Evolutionary conservation across 805 yeast species (phyloP).

Genomic region (Metschnikowia vanudenii): DNA sequence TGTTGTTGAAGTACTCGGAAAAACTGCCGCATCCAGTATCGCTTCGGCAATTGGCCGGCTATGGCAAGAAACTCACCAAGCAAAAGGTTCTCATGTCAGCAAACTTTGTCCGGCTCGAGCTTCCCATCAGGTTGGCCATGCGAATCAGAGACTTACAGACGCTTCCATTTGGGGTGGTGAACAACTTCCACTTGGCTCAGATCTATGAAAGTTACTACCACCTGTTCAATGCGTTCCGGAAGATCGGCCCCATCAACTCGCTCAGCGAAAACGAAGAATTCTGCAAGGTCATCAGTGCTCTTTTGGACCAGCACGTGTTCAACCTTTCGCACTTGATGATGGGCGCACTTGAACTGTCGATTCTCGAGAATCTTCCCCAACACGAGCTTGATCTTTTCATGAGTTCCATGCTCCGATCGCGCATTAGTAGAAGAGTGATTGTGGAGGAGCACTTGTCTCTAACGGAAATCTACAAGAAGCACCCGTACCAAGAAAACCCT

Average conservation of each 20-base stretch:
- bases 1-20: slow-evolving; percentile 59
- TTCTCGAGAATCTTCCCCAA: slow-evolving; percentile 56
- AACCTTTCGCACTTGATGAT: slow-evolving; percentile 86
- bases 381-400: slow-evolving; percentile 67
- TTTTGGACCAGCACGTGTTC: slow-evolving; percentile 75
- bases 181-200: slow-evolving; percentile 80
- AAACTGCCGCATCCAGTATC: slow-evolving; percentile 86
- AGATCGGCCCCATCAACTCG: slow-evolving; percentile 62
- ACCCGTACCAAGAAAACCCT: slow-evolving; percentile 48
- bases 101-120: slow-evolving; percentile 80
- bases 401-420: slow-evolving; percentile 74
- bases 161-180: slow-evolving; percentile 79
- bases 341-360: slow-evolving; percentile 85
- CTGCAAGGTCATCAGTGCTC: slow-evolving; percentile 58
- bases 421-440: slow-evolving; percentile 86
- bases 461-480: slow-evolving; percentile 56
- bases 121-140: slow-evolving; percentile 81
- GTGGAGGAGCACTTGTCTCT: slow-evolving; percentile 89
- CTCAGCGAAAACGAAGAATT: slow-evolving; percentile 75
- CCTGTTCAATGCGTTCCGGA: slow-evolving; percentile 83
- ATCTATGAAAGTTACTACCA: slow-evolving; percentile 88
- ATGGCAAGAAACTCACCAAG: slow-evolving; percentile 73
- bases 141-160: slow-evolving; percentile 76
- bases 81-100: slow-evolving; percentile 82
- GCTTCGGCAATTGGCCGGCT: slow-evolving; percentile 84